A percentile compares a stretch with the other conserved stretches of the same genome.
Evolutionary conservation across 2,329 filamentous ascomycete species (phyloP).

Genomic region (Chrysoporthe austroafricana): DNA sequence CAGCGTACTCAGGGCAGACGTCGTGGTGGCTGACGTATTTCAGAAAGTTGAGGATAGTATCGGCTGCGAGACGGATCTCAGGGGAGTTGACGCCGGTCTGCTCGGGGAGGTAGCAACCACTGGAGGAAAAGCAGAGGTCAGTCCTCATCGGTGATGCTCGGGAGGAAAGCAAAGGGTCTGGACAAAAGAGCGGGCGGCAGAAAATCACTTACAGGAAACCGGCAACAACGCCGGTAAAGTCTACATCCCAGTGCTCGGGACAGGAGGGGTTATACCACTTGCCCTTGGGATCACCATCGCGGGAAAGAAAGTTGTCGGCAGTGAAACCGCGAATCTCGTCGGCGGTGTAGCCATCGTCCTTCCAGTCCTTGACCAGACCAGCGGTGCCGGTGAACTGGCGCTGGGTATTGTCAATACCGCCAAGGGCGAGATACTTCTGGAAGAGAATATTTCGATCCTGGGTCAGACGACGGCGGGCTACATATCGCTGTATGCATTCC

Average conservation of each 20-base stretch:
- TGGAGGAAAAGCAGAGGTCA: conserved; percentile 32
- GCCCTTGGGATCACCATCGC: conserved; percentile 43
- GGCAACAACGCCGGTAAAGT: conserved; percentile 77
- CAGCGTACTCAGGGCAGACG: conserved; percentile 80
- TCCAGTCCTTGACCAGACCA: conserved; percentile 35
- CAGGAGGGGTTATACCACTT: conserved; percentile 55
- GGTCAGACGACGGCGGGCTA: conserved; percentile 75
- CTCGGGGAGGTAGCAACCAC: conserved; percentile 60
- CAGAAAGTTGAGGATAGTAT: conserved; percentile 82
- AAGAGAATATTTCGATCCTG: conserved; percentile 67
- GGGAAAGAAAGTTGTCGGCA: conserved; percentile 63
- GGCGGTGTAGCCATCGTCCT: conserved; percentile 54
- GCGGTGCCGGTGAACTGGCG: conserved; percentile 65
- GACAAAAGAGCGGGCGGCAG: conserved; percentile 2
- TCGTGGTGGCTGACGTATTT: conserved; percentile 84
- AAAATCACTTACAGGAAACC: conserved; percentile 70
- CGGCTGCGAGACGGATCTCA: conserved; percentile 62
- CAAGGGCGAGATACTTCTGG: conserved; percentile 78
- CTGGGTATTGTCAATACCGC: conserved; percentile 69
- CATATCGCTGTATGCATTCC: conserved; percentile 81
- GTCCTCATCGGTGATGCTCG: neutral
- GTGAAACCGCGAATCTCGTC: conserved; percentile 67
- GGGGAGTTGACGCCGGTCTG: conserved; percentile 59
- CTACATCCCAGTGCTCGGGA: conserved; percentile 70
- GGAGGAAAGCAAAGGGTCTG: neutral